A percentile compares a stretch with the other conserved stretches of the same genome.
Conservation (phyloP, 768 basidiomycete genomes). For the Favolaschia claudopus region DNA sequence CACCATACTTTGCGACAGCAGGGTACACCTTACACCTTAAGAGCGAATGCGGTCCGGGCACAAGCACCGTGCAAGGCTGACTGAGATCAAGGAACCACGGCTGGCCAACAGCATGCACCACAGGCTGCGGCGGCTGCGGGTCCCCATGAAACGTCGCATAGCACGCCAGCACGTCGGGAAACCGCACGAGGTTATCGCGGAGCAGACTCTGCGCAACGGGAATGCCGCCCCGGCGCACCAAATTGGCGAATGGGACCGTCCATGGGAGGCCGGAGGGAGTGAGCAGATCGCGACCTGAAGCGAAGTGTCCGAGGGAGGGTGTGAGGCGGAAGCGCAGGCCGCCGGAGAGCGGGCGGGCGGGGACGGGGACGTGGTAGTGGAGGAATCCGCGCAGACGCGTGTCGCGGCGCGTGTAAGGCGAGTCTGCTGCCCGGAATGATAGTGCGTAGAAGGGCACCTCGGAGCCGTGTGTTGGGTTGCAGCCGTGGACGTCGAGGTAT, state of each 20-base stretch:
- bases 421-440: conserved; percentile 1
- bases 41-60: conserved; percentile 1
- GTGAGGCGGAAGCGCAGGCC: conserved; percentile 7
- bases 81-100: background rate
- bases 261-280: background rate
- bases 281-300: background rate
- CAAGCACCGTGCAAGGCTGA: background rate
- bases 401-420: conserved; percentile 4
- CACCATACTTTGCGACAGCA: background rate
- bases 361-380: conserved; percentile 2
- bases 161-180: conserved; percentile 1
- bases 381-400: conserved; percentile 3
- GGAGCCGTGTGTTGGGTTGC: background rate
- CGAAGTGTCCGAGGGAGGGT: background rate
- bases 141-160: background rate
- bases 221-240: background rate
- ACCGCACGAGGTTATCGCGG: conserved; percentile 6
- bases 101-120: conserved; percentile 2
- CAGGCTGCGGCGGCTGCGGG: background rate
- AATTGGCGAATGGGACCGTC: background rate
- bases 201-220: conserved; percentile 1
- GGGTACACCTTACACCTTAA: background rate
- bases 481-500: background rate
- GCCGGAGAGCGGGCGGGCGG: conserved; percentile 6
- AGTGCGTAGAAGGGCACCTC: background rate